phyloP scores from a whole-genome alignment of 2,329 filamentous ascomycete genomes.

The Ophidiomyces ophidiicola region DNA sequence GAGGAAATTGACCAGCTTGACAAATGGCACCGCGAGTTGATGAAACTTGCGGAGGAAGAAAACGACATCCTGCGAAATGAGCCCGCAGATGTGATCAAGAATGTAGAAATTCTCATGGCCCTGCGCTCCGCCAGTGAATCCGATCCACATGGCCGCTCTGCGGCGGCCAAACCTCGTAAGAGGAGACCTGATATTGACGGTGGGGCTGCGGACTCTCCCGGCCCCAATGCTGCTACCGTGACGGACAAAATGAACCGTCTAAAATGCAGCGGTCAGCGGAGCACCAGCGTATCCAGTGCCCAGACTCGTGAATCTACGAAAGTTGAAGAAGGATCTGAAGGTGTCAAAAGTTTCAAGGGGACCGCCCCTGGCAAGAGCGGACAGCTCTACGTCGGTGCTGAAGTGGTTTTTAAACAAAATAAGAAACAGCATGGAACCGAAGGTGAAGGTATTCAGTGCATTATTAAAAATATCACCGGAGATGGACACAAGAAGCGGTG shows the following conservation, averaged over 20 bases:
- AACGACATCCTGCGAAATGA: constrained; percentile 37
- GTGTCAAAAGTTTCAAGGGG: constrained; percentile 32
- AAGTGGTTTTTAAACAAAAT: constrained; percentile 41
- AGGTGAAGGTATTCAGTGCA: constrained; percentile 56
- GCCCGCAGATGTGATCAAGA: constrained; percentile 41
- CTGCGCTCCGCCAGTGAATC: constrained; percentile 39
- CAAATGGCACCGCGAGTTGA: constrained; percentile 34
- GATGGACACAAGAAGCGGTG: constrained; percentile 58
- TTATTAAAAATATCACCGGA: constrained; percentile 61
- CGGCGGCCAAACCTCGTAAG: constrained; percentile 35
- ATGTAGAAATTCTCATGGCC: constrained; percentile 37
- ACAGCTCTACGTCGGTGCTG: constrained; percentile 35
- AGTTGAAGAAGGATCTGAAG: constrained; percentile 35
- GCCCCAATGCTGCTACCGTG: constrained; percentile 28
- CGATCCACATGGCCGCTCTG: constrained; percentile 30
- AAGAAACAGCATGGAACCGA: constrained; percentile 41
- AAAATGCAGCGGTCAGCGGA: constrained; percentile 31
- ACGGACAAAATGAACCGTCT: constrained; percentile 35
- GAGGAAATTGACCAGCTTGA: constrained; percentile 35
- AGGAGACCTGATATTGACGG: constrained; percentile 36
- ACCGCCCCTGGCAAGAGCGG: constrained; percentile 35
- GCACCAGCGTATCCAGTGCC: constrained; percentile 33
- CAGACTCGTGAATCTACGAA: constrained; percentile 30
- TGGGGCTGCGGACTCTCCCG: constrained; percentile 35
- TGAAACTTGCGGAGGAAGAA: constrained; percentile 39